Conservation (phyloP, 495 filamentous ascomycete genomes). For the Astrothelium macrocarpum region DNA sequence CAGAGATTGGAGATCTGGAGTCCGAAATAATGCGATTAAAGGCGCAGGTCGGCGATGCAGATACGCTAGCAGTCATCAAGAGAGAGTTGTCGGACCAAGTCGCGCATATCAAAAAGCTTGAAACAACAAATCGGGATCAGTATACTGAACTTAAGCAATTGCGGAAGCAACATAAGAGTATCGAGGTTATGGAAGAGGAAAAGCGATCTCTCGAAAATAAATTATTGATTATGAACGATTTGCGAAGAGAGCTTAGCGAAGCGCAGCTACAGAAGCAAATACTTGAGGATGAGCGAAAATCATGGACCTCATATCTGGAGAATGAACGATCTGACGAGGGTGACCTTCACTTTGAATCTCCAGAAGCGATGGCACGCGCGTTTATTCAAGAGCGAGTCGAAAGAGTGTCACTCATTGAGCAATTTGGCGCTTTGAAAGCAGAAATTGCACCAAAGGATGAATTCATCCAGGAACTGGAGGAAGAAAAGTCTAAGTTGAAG, state of each 20-base stretch:
- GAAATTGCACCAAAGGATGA: slow-evolving; percentile 74
- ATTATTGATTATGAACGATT: slow-evolving; percentile 60
- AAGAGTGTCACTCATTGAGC: slow-evolving; percentile 65
- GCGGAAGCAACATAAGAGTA: slow-evolving; percentile 66
- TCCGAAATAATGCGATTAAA: slow-evolving; percentile 72
- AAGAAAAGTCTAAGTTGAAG: slow-evolving; percentile 50
- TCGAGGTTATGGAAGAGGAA: slow-evolving; percentile 94
- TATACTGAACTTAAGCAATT: slow-evolving; percentile 68
- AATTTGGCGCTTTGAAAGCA: slow-evolving; percentile 64
- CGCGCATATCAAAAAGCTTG: slow-evolving; percentile 73
- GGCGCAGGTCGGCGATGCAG: slow-evolving; percentile 73
- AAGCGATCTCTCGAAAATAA: slow-evolving; percentile 74
- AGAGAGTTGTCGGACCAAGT: slow-evolving; percentile 85
- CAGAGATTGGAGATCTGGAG: slow-evolving; percentile 61
- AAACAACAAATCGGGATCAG: slow-evolving; percentile 71
- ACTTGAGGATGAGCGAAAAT: slow-evolving; percentile 74
- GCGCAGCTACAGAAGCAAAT: slow-evolving; percentile 72
- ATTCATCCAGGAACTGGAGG: slow-evolving; percentile 60
- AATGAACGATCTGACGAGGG: slow-evolving; percentile 46
- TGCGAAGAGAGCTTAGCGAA: slow-evolving; percentile 68
- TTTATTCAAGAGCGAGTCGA: slow-evolving; percentile 73
- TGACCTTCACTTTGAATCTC: slow-evolving; percentile 68
- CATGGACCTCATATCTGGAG: slow-evolving; percentile 82
- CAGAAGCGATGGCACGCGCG: slow-evolving; percentile 78
- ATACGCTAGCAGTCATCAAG: slow-evolving; percentile 71